phyloP scores from a whole-genome alignment of 495 filamentous ascomycete species.

The Xylaria venustula region DNA sequence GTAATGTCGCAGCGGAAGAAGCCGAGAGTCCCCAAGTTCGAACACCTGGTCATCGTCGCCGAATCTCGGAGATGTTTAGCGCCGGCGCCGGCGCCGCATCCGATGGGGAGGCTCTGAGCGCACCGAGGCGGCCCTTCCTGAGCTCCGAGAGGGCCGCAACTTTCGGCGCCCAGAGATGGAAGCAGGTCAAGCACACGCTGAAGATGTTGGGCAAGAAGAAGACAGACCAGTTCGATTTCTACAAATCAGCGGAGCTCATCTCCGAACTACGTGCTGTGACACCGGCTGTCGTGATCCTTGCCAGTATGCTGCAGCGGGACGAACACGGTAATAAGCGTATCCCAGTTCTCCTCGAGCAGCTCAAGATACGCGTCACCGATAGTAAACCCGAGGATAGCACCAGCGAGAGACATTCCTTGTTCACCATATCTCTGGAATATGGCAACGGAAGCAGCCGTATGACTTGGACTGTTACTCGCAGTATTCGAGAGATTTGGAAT shows the following conservation, averaged over 20 bases:
- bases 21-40: conserved; percentile 49
- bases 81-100: conserved; percentile 42
- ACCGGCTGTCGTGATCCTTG: conserved; percentile 87
- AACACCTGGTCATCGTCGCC: conserved; percentile 69
- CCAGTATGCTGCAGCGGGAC: conserved; percentile 95
- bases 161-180: conserved; percentile 82
- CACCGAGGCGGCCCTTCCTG: conserved; percentile 50
- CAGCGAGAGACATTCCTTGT: conserved; percentile 79
- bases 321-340: conserved; percentile 94
- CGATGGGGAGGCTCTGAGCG: conserved; percentile 47
- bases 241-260: conserved; percentile 94
- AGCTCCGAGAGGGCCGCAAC: conserved; percentile 68
- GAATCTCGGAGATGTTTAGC: conserved; percentile 68
- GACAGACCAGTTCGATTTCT: conserved; percentile 83
- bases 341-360: conserved; percentile 89
- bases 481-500: conserved; percentile 86
- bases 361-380: conserved; percentile 84
- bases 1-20: conserved; percentile 36
- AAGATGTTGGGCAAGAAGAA: conserved; percentile 80
- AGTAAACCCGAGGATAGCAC: conserved; percentile 60
- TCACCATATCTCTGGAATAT: conserved; percentile 93
- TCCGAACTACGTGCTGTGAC: conserved; percentile 90
- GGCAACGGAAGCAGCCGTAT: conserved; percentile 92
- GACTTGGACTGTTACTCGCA: conserved; percentile 92
- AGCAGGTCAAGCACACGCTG: conserved; percentile 77